phyloP scores from a whole-genome alignment of 495 filamentous ascomycete species.

The Chaetomium tenue region DNA sequence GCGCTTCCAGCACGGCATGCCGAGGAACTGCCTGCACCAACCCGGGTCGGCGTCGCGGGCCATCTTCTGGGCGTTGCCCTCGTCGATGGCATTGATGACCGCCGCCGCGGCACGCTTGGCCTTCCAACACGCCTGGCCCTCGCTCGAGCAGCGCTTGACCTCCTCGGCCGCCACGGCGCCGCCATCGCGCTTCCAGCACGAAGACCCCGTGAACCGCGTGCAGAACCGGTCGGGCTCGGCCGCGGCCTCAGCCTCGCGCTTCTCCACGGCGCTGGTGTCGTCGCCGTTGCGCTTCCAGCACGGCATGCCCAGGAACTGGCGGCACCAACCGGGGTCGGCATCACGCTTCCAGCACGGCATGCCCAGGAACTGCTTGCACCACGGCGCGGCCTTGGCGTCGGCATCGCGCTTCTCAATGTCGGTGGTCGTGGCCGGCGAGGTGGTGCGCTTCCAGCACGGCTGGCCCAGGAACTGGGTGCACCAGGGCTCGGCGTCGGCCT shows the following conservation, averaged over 20 bases:
- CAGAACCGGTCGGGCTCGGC: constrained; percentile 12
- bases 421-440: neutral
- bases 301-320: constrained; percentile 25
- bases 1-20: constrained; percentile 27
- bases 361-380: constrained; percentile 23
- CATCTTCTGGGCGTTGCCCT: constrained; percentile 24
- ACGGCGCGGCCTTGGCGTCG: neutral
- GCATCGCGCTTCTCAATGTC: constrained; percentile 25
- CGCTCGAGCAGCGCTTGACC: constrained; percentile 30
- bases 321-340: constrained; percentile 24
- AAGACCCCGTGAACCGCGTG: constrained; percentile 15
- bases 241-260: constrained; percentile 12
- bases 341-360: constrained; percentile 36
- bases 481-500: constrained; percentile 25
- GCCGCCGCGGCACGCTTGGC: constrained; percentile 39
- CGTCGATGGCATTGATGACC: constrained; percentile 34
- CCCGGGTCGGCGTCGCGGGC: constrained; percentile 20
- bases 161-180: constrained; percentile 16
- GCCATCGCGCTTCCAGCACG: constrained; percentile 22
- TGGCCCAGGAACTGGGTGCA: constrained; percentile 33
- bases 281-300: constrained; percentile 32
- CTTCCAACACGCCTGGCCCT: constrained; percentile 39
- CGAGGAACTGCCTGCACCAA: constrained; percentile 15
- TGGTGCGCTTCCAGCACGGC: constrained; percentile 35
- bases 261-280: neutral